These are phyloP conservation scores for Yamadazyma laniorum DNA, from an alignment of 805 yeast species.

Conservation along the genomic window DNA sequence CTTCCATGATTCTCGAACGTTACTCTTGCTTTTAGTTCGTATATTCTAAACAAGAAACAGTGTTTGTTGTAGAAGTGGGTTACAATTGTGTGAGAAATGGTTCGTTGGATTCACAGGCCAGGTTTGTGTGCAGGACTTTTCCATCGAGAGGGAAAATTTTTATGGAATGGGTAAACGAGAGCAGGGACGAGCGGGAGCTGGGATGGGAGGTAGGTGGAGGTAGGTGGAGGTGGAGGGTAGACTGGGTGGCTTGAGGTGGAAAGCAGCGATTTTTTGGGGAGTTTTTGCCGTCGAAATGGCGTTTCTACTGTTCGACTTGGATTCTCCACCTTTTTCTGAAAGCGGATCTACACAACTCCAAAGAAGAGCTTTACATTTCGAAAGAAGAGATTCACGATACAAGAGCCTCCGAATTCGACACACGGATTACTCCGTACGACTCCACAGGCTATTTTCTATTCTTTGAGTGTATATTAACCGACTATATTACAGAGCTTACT, in stretches of 20 bases:
- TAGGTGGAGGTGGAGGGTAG: no score
- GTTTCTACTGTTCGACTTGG: no score
- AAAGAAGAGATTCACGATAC: no score
- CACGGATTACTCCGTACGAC: not conserved
- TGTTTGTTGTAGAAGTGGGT: slow-evolving; percentile 5
- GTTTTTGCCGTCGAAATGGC: no score
- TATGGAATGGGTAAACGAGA: not conserved
- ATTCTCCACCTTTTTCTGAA: no score
- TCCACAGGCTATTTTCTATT: not conserved
- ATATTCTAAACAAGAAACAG: not conserved
- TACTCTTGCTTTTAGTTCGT: no score
- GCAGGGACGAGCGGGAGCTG: not conserved
- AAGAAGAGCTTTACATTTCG: no score
- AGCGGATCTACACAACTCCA: no score
- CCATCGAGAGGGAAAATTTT: not conserved
- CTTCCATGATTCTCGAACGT: slow-evolving; percentile 78
- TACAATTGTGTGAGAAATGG: slow-evolving; percentile 5
- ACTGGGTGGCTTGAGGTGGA: no score
- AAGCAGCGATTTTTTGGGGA: no score
- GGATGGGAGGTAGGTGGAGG: not conserved
- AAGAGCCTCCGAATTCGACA: no score
- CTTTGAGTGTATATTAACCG: not conserved
- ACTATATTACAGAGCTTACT: slow-evolving; percentile 43
- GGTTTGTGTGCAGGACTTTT: slow-evolving; percentile 1
- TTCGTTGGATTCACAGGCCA: slow-evolving; percentile 1